Conservation (phyloP, 371 early-diverging fungal species). For the Mortierella sp. region DNA sequence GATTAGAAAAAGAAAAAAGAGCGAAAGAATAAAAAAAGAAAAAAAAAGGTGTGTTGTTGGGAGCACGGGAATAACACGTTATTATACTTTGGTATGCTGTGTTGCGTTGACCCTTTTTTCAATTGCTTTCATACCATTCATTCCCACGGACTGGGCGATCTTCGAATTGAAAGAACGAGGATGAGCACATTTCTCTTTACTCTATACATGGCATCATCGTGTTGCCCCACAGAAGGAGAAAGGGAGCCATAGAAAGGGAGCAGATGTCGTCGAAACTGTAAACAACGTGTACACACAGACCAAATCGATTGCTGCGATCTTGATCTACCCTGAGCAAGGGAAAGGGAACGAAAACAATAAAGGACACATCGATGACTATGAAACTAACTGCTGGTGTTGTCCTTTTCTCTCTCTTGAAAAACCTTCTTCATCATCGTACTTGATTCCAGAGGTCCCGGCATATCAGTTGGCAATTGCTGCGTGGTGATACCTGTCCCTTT, state of each 20-base stretch:
- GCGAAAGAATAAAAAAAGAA: neutral
- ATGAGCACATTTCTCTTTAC: neutral
- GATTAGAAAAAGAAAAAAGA: too few species aligned
- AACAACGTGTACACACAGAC: constrained; percentile 3
- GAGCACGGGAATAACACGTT: neutral
- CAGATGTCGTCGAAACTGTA: neutral
- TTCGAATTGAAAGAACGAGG: neutral
- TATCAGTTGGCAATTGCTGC: neutral
- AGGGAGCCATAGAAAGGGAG: neutral
- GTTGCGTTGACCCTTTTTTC: neutral
- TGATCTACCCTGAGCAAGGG: neutral
- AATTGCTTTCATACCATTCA: neutral
- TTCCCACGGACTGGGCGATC: neutral
- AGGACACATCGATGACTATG: neutral
- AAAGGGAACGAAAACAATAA: neutral
- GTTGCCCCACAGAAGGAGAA: neutral
- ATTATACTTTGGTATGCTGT: neutral
- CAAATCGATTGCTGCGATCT: constrained; percentile 12
- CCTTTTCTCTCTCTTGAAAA: neutral
- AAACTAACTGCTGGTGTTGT: neutral
- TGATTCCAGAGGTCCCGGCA: constrained; percentile 8
- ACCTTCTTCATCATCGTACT: neutral
- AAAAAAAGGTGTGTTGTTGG: neutral
- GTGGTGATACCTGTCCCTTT: neutral
- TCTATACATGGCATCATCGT: neutral